Percentiles rank a stretch among this genome's conserved stretches.
phyloP scores from a whole-genome alignment of 169 alveolate species.

The Cryptosporidium bovis region DNA sequence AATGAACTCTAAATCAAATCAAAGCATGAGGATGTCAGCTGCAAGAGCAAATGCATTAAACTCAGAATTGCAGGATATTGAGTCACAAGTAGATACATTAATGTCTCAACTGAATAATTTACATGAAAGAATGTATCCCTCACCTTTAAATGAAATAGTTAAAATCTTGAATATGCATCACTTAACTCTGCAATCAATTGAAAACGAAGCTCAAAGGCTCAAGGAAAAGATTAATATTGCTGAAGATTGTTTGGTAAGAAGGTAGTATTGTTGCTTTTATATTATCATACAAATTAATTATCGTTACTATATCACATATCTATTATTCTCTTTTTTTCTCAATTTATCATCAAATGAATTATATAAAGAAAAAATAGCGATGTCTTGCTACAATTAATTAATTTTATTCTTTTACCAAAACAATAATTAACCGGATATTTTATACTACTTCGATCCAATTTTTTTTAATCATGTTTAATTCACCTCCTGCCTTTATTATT shows the following conservation, averaged over 20 bases:
- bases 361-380: too few species aligned
- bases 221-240: constrained; percentile 47
- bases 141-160: constrained; percentile 54
- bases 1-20: constrained; percentile 8
- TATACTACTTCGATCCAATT: too few species aligned
- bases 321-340: too few species aligned
- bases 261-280: background rate
- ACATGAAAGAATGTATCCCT: constrained; percentile 66
- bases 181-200: constrained; percentile 54
- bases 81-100: constrained; percentile 58
- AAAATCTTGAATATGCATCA: constrained; percentile 67
- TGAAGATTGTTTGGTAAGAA: constrained; percentile 69
- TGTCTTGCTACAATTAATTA: too few species aligned
- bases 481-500: background rate
- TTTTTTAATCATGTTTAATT: background rate
- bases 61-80: constrained; percentile 63
- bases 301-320: too few species aligned
- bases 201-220: constrained; percentile 59
- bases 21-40: constrained; percentile 66
- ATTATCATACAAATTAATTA: background rate
- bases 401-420: too few species aligned
- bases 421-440: too few species aligned
- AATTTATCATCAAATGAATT: too few species aligned
- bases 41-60: constrained; percentile 73
- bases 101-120: constrained; percentile 60